Evolutionary conservation across 257 asterid species (phyloP), one percentile per base, ranked within the genome.

Genomic region (Craterostigma plantagineum): DNA sequence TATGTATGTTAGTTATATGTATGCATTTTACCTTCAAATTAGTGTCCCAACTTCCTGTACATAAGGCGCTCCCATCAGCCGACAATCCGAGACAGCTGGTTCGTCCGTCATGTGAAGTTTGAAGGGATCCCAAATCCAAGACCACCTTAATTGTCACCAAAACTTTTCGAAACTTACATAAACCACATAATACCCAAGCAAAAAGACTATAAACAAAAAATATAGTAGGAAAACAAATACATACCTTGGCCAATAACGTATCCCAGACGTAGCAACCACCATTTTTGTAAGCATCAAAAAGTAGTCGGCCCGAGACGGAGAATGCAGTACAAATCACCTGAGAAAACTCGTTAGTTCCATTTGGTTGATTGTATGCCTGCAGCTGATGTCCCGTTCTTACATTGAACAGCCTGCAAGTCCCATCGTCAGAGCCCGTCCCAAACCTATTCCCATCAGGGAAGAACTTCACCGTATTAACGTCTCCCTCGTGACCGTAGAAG

Each of bases 321-420:
- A 87, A 87, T 34, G 95, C 92, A 64, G 81, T 79, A 13, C 93
- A 82, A 56, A 79, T 79, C 17, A 79, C 95, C 10, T 35, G 87
- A 45, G 77, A 77, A 57, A 60, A 62, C 51, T 69, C 95, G 48
- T 70, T 72, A 42, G 74, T 91, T 42, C 57, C 68, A 30, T 69
- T 84, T n/a, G 69, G 84, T 59, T 83, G 95, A 59, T 33, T 53
- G 65, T 90, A 90, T 63, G 67, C 91, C 62, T 90, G 99, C 35
- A 90, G 75, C 84, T 83, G 91, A 59, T 90, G 99, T 44, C 99
- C 99, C 17, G 99, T 90, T 66, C 99, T 72, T 53, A 83, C 75
- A 64, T 90, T 95, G 58, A 72, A 90, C 8, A 90, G 59, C 62
- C 91, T 77, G 71, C 95, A 83, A 35, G 84, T 77, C 42, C 99